These are phyloP conservation scores for Blastobotrys persicus DNA, from an alignment of 1,139 yeast species.

Conservation along the genomic window DNA sequence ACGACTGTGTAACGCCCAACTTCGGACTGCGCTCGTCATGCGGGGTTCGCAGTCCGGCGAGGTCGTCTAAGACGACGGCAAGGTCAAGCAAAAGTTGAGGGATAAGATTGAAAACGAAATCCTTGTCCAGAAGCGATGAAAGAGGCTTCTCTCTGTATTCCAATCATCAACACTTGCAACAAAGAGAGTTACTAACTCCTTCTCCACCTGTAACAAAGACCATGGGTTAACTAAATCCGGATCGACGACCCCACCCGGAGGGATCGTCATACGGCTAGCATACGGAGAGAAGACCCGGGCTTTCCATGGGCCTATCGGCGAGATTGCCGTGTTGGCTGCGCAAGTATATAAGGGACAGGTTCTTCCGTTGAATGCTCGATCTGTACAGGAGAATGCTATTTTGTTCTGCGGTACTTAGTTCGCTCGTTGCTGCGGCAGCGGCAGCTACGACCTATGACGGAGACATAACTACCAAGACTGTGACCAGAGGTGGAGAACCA, in stretches of 20 bases:
- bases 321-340: neutral
- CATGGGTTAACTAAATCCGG: neutral
- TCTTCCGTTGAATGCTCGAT: neutral
- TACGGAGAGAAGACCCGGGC: too few species aligned
- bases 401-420: neutral
- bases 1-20: too few species aligned
- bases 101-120: too few species aligned
- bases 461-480: neutral
- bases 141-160: too few species aligned
- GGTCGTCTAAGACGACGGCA: too few species aligned
- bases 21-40: too few species aligned
- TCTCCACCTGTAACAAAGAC: neutral
- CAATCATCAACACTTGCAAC: too few species aligned
- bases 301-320: neutral
- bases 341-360: neutral
- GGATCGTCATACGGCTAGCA: neutral
- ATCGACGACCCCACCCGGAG: neutral
- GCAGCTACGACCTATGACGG: neutral
- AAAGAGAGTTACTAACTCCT: neutral
- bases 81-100: too few species aligned
- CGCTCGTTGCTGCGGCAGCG: neutral
- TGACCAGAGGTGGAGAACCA: slow-evolving; percentile 1
- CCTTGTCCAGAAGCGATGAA: too few species aligned
- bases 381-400: neutral
- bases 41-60: too few species aligned